A percentile compares a stretch with the other conserved stretches of the same genome.
Evolutionary conservation across 257 asterid species (phyloP).

Genomic region (Haberlea rhodopensis): DNA sequence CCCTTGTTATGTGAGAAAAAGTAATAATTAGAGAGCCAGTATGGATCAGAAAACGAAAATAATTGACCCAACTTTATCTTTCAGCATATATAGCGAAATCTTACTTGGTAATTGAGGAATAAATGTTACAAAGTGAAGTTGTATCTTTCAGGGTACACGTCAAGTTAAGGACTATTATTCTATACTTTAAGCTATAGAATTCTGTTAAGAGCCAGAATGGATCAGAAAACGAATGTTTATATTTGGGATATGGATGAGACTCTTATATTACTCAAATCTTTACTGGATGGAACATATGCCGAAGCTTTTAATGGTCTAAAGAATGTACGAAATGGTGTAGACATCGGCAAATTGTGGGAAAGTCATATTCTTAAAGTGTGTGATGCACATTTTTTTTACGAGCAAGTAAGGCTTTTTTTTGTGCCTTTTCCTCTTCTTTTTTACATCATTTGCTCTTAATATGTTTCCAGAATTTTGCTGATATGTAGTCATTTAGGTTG

Average conservation of each 20-base stretch:
- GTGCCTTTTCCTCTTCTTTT: not conserved
- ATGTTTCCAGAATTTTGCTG: constrained; percentile 21
- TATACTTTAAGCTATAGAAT: constrained; percentile 11
- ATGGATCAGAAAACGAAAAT: no score
- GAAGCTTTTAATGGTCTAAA: constrained; percentile 61
- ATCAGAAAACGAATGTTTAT: constrained; percentile 65
- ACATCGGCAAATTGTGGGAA: constrained; percentile 84
- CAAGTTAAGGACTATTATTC: constrained; percentile 17
- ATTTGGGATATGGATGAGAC: constrained; percentile 99
- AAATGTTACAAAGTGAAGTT: constrained; percentile 5
- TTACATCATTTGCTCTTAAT: constrained; percentile 1
- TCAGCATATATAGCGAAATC: not conserved
- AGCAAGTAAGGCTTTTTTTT: constrained; percentile 47
- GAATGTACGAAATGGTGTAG: constrained; percentile 58
- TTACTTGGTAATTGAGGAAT: constrained; percentile 18
- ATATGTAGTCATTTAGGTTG: constrained; percentile 50
- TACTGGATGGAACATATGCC: constrained; percentile 70
- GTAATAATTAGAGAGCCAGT: no score
- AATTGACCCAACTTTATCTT: not conserved
- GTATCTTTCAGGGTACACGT: constrained; percentile 21
- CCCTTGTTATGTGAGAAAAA: no score
- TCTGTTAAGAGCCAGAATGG: constrained; percentile 37
- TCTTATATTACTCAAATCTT: constrained; percentile 79
- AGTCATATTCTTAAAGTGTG: constrained; percentile 74
- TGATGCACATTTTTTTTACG: constrained; percentile 81